These are phyloP conservation scores for Moesziomyces antarcticus DNA, from an alignment of 1,284 basidiomycete species.

Conservation along the genomic window DNA sequence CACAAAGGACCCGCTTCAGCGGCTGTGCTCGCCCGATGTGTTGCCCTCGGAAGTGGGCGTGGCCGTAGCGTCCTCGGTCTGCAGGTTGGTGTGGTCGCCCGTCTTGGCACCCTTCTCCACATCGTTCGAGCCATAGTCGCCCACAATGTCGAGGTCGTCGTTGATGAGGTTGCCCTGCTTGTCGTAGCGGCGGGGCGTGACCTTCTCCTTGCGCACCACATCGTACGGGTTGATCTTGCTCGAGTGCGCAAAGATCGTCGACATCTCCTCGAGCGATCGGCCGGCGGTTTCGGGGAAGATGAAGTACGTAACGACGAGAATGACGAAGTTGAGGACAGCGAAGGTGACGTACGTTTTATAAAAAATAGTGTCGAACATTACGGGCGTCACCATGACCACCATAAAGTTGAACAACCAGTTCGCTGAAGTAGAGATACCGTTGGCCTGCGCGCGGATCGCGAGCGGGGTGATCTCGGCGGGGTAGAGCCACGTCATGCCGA, in stretches of 20 bases:
- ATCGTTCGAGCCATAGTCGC: constrained; percentile 24
- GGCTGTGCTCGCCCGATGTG: constrained; percentile 25
- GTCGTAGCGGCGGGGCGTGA: constrained; percentile 62
- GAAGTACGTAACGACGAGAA: constrained; percentile 46
- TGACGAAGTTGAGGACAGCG: constrained; percentile 53
- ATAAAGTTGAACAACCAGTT: constrained; percentile 66
- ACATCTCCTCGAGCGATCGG: constrained; percentile 63
- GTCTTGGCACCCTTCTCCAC: constrained; percentile 38
- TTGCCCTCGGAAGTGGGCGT: constrained; percentile 33
- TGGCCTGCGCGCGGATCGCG: constrained; percentile 59
- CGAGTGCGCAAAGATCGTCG: constrained; percentile 58
- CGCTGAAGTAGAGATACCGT: constrained; percentile 60
- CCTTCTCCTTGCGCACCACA: constrained; percentile 55
- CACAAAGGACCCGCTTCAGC: not conserved
- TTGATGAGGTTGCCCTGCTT: constrained; percentile 51
- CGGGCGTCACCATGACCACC: constrained; percentile 61
- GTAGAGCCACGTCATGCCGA: constrained; percentile 67
- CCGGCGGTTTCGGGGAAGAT: constrained; percentile 65
- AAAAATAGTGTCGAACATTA: constrained; percentile 45
- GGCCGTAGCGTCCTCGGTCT: constrained; percentile 32
- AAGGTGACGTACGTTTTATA: constrained; percentile 55
- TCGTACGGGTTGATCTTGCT: constrained; percentile 61
- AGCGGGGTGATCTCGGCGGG: constrained; percentile 66
- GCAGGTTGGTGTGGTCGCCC: constrained; percentile 22
- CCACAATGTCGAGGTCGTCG: constrained; percentile 46